Evolutionary conservation across 495 filamentous ascomycete species (phyloP).

Genomic region (Xylona heveae): DNA sequence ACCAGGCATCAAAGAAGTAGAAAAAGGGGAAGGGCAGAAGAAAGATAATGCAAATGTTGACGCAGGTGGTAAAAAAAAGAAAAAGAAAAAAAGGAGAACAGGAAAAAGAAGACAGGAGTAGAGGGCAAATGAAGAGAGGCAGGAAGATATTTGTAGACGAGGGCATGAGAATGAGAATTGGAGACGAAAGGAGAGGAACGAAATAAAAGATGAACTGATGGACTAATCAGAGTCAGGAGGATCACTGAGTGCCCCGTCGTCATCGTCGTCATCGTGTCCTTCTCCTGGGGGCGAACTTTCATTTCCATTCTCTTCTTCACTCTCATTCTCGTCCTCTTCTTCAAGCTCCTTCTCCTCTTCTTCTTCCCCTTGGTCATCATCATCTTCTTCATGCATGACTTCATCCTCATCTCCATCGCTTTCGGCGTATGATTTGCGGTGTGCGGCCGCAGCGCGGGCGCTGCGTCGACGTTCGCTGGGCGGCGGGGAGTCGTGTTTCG

Average conservation of each 20-base stretch:
- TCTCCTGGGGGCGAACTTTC: not conserved
- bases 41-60: too few relatives aligned
- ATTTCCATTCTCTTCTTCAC: constrained; percentile 5
- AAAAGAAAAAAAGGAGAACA: not conserved
- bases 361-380: constrained; percentile 5
- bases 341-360: constrained; percentile 6
- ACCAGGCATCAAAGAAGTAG: too few relatives aligned
- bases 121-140: not conserved
- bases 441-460: constrained; percentile 10
- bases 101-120: not conserved
- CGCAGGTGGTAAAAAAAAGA: too few relatives aligned
- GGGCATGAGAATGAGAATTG: too few relatives aligned
- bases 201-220: too few relatives aligned
- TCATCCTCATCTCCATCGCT: constrained; percentile 35
- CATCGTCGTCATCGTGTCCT: not conserved
- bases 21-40: too few relatives aligned
- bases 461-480: constrained; percentile 20
- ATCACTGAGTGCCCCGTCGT: not conserved
- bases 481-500: constrained; percentile 22
- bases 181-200: too few relatives aligned
- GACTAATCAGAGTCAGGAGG: too few relatives aligned
- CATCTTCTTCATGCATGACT: constrained; percentile 16
- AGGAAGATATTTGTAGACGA: too few relatives aligned
- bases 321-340: constrained; percentile 6
- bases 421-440: constrained; percentile 30